Evolutionary conservation across 2,329 filamentous ascomycete genomes (phyloP).

Genomic region (Phialocephala subalpina): DNA sequence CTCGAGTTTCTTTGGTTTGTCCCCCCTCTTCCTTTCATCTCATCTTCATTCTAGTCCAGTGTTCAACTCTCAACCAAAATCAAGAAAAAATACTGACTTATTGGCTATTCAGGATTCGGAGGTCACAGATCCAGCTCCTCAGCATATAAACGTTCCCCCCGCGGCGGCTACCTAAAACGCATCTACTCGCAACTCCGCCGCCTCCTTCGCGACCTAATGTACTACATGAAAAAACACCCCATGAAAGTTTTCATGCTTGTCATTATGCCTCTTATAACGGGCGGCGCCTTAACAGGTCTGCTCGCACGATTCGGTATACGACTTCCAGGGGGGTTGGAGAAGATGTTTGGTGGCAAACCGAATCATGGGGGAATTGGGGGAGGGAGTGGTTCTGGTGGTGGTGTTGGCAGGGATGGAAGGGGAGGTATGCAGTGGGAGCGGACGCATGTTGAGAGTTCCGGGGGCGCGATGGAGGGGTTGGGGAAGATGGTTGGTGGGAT

Average conservation of each 20-base stretch:
- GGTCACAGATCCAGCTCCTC: conserved; percentile 49
- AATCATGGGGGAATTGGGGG: conserved; percentile 40
- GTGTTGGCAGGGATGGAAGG: conserved; percentile 43
- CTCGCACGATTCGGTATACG: conserved; percentile 82
- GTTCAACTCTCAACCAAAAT: neutral
- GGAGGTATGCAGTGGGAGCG: conserved; percentile 35
- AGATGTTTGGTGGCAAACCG: conserved; percentile 61
- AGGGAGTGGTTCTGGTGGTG: conserved; percentile 52
- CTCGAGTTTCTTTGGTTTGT: conserved; percentile 48
- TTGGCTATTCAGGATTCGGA: conserved; percentile 30
- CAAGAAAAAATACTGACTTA: neutral
- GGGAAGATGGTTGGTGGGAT: conserved; percentile 35
- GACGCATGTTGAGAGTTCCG: conserved; percentile 24
- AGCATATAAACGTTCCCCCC: conserved; percentile 83
- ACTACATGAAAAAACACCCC: conserved; percentile 84
- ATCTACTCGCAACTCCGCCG: conserved; percentile 79
- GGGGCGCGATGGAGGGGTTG: conserved; percentile 33
- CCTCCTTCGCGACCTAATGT: conserved; percentile 80
- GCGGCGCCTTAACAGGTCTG: conserved; percentile 81
- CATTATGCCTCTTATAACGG: conserved; percentile 85
- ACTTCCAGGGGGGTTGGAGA: conserved; percentile 70
- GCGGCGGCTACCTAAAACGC: conserved; percentile 78
- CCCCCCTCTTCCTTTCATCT: conserved; percentile 1
- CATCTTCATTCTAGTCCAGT: too few relatives aligned
- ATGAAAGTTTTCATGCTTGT: conserved; percentile 88